These are phyloP conservation scores for Talaromyces sp. DNA, from an alignment of 2,329 filamentous ascomycete species.

Conservation along the genomic window DNA sequence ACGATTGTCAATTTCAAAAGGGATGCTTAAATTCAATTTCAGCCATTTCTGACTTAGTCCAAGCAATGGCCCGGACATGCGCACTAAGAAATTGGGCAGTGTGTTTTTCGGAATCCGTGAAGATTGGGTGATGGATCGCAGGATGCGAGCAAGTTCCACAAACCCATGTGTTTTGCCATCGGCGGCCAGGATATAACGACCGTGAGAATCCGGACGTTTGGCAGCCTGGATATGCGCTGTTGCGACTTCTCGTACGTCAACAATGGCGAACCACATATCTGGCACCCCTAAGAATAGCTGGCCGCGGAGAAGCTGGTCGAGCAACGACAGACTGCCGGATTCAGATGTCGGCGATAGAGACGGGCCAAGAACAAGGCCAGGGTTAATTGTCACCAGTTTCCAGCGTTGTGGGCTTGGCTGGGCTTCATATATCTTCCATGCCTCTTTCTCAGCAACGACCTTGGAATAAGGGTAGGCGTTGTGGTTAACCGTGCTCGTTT, in stretches of 20 bases:
- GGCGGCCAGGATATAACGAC: constrained; percentile 14
- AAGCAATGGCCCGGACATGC: constrained; percentile 14
- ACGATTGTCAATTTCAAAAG: constrained; percentile 17
- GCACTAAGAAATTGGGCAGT: constrained; percentile 7
- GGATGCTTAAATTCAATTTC: constrained; percentile 15
- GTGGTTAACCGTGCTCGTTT: constrained; percentile 18
- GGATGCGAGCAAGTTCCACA: constrained; percentile 5
- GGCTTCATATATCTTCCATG: constrained; percentile 17
- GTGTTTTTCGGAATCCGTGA: not conserved
- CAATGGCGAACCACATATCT: constrained; percentile 18
- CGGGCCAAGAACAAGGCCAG: constrained; percentile 21
- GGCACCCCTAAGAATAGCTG: constrained; percentile 20
- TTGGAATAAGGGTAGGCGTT: constrained; percentile 25
- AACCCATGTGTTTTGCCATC: constrained; percentile 7
- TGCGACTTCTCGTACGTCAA: constrained; percentile 14
- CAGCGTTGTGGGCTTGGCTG: constrained; percentile 16
- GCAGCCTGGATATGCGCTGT: constrained; percentile 13
- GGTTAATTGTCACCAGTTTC: constrained; percentile 22
- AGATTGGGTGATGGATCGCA: not conserved
- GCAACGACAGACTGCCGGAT: constrained; percentile 21
- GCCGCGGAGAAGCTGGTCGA: constrained; percentile 21
- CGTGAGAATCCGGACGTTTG: constrained; percentile 2
- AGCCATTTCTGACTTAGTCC: constrained; percentile 17
- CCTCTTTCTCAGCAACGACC: constrained; percentile 21
- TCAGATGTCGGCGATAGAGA: constrained; percentile 16